Evolutionary conservation across 495 filamentous ascomycete genomes (phyloP).

Genomic region (Pyrenula massariospora): DNA sequence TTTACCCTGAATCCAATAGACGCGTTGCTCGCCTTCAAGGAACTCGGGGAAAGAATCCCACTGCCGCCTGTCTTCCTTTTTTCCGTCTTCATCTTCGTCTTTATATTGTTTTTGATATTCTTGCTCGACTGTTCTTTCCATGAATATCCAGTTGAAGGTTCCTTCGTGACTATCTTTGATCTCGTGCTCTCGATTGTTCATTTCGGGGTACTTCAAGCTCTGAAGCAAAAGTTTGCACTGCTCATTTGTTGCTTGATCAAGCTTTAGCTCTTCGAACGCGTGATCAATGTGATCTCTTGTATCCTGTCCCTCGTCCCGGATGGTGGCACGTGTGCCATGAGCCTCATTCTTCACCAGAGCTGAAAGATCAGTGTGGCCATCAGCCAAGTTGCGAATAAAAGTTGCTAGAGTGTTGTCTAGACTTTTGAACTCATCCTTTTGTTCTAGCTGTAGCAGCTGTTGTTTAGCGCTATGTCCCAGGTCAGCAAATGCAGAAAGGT

Average conservation of each 20-base stretch:
- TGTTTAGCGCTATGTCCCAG: background rate
- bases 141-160: background rate
- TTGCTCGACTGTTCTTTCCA: background rate
- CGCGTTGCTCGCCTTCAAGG: slow-evolving; percentile 13
- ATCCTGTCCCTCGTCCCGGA: background rate
- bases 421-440: background rate
- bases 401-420: background rate
- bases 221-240: background rate
- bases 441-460: background rate
- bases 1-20: slow-evolving; percentile 27
- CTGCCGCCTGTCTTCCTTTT: too few relatives aligned
- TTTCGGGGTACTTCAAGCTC: background rate
- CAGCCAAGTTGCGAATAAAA: background rate
- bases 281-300: too few relatives aligned
- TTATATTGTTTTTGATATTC: background rate
- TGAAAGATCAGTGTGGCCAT: background rate
- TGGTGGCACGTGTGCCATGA: background rate
- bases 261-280: background rate
- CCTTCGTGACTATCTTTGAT: background rate
- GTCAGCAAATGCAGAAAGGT: background rate
- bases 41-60: slow-evolving; percentile 14
- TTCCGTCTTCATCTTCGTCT: too few relatives aligned
- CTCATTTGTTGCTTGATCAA: background rate
- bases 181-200: background rate
- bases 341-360: background rate